A percentile compares a stretch with the other conserved stretches of the same genome.
phyloP scores from a whole-genome alignment of 345 rosid genomes.

The Melaleuca quinquenervia region DNA sequence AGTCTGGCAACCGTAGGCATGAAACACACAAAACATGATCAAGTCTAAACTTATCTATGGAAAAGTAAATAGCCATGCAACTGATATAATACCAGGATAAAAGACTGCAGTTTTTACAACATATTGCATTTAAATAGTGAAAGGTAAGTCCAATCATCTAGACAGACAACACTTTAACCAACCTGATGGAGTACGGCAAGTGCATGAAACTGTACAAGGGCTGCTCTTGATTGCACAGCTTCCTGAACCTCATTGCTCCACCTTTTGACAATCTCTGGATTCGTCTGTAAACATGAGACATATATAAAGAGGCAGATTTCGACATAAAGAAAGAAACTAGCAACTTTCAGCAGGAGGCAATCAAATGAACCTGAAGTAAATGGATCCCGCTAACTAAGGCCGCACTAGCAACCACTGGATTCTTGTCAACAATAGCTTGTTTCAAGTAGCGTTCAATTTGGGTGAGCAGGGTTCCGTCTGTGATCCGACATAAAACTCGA shows the following conservation, averaged over 20 bases:
- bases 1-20: neutral
- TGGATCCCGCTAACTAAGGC: constrained; percentile 97
- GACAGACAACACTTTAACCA: neutral
- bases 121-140: neutral
- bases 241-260: constrained; percentile 99
- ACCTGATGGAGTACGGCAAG: constrained; percentile 90
- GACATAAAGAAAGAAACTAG: neutral
- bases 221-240: constrained; percentile 95
- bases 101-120: neutral
- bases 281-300: constrained; percentile 33
- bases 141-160: neutral
- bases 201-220: constrained; percentile 98
- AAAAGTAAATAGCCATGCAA: neutral
- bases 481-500: constrained; percentile 91
- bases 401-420: constrained; percentile 98
- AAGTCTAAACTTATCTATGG: neutral
- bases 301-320: neutral
- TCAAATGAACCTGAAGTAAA: constrained; percentile 62
- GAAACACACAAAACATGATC: neutral
- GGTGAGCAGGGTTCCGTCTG: constrained; percentile 85
- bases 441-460: constrained; percentile 93
- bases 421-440: constrained; percentile 98
- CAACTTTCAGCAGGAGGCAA: neutral
- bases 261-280: constrained; percentile 89
- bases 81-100: neutral